phyloP scores from a whole-genome alignment of 805 yeast species.

The Candida glaebosa region DNA sequence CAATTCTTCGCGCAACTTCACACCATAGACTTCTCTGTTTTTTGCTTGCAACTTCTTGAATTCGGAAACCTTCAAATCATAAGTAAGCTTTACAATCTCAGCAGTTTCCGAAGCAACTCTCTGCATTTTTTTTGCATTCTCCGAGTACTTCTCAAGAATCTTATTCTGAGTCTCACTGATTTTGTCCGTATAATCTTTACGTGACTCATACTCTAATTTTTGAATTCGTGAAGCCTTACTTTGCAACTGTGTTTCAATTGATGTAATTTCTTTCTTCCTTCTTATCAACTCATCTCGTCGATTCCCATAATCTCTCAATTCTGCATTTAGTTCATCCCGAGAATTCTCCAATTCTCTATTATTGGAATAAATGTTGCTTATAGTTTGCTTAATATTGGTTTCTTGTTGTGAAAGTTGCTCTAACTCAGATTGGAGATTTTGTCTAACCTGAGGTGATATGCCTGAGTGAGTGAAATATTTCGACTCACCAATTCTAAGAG shows the following conservation, averaged over 20 bases:
- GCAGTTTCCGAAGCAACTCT: slow-evolving; percentile 16
- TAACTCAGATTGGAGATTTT: background rate
- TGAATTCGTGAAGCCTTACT: slow-evolving; percentile 24
- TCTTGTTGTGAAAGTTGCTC: slow-evolving; percentile 11
- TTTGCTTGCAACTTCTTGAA: slow-evolving; percentile 6
- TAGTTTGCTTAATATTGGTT: slow-evolving; percentile 15
- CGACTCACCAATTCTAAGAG: slow-evolving; percentile 31
- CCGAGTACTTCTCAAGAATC: slow-evolving; percentile 18
- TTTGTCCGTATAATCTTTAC: slow-evolving; percentile 40
- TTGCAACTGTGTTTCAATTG: slow-evolving; percentile 21
- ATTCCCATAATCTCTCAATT: slow-evolving; percentile 6
- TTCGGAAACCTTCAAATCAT: slow-evolving; percentile 9
- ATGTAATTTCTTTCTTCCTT: slow-evolving; percentile 13
- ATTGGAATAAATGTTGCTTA: background rate
- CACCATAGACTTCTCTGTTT: slow-evolving; percentile 18
- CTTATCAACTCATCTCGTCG: slow-evolving; percentile 13
- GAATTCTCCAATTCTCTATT: slow-evolving; percentile 10
- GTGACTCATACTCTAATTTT: slow-evolving; percentile 33
- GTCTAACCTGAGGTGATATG: slow-evolving; percentile 24
- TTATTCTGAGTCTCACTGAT: slow-evolving; percentile 28
- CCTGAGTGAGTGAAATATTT: slow-evolving; percentile 31
- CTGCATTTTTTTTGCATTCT: slow-evolving; percentile 15
- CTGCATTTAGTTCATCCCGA: slow-evolving; percentile 9
- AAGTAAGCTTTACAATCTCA: slow-evolving; percentile 17
- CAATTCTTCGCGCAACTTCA: slow-evolving; percentile 16